Percentiles rank a stretch among this genome's conserved stretches.
Conservation (phyloP, 495 filamentous ascomycete genomes). For the Podospora fimiseda region DNA sequence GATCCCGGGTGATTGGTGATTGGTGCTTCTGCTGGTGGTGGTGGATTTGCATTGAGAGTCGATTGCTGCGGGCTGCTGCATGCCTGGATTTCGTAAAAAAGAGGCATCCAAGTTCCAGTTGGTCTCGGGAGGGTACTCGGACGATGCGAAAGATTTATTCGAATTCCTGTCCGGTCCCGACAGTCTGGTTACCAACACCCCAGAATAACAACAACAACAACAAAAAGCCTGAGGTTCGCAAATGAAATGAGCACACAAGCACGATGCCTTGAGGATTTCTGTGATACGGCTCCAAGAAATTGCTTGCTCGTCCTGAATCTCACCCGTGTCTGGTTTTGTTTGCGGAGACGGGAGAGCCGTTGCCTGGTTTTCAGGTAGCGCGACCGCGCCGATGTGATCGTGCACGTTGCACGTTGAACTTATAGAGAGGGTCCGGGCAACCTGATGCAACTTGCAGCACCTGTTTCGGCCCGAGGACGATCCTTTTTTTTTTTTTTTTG, state of each 20-base stretch:
- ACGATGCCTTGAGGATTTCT: no score
- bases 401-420: neutral
- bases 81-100: neutral
- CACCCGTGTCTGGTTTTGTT: neutral
- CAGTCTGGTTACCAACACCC: neutral
- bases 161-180: neutral
- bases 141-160: neutral
- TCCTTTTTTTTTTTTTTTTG: neutral
- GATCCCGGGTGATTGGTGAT: conserved; percentile 8
- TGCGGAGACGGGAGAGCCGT: neutral
- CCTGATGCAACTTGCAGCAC: neutral
- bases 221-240: neutral
- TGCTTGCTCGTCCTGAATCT: no score
- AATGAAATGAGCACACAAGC: no score
- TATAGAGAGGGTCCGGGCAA: neutral
- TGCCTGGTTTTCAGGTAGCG: neutral
- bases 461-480: no score
- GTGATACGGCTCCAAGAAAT: no score
- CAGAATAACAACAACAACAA: neutral
- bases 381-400: neutral
- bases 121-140: neutral
- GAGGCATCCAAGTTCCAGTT: conserved; percentile 8
- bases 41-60: neutral
- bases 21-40: neutral
- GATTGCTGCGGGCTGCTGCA: neutral